phyloP scores from a whole-genome alignment of 1,139 yeast genomes.

The Pichia inconspicua region DNA sequence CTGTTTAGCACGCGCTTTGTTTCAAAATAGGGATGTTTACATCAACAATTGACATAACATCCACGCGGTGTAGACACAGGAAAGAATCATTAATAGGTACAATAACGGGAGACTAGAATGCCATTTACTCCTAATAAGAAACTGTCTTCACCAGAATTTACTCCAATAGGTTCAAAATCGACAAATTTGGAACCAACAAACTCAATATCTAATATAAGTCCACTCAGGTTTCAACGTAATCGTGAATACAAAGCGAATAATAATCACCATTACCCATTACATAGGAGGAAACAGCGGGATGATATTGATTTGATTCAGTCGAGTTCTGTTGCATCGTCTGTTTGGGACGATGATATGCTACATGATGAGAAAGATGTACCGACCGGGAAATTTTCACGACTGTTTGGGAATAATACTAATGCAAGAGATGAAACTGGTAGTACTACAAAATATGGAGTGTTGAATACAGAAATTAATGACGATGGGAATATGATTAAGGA shows the following conservation, averaged over 20 bases:
- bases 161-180: conserved; percentile 15
- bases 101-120: neutral
- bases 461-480: conserved; percentile 4
- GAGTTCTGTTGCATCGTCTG: conserved; percentile 12
- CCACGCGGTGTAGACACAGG: neutral
- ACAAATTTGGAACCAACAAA: conserved; percentile 1
- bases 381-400: conserved; percentile 3
- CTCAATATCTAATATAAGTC: conserved; percentile 8
- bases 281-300: neutral
- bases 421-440: conserved; percentile 6
- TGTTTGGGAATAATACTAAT: neutral
- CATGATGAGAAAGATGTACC: conserved; percentile 1
- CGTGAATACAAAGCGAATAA: neutral
- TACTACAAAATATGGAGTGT: conserved; percentile 3
- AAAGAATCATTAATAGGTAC: too few species aligned
- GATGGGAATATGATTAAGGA: conserved; percentile 42
- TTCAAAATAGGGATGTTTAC: neutral
- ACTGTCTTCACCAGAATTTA: conserved; percentile 9
- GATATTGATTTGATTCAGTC: conserved; percentile 3
- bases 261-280: neutral
- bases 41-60: neutral
- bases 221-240: conserved; percentile 1
- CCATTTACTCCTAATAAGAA: neutral
- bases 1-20: neutral
- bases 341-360: conserved; percentile 10